A percentile compares a stretch with the other conserved stretches of the same genome.
These are phyloP conservation scores for Delphinella strobiligena DNA, from an alignment of 2,329 filamentous ascomycete genomes.

Conservation along the genomic window DNA sequence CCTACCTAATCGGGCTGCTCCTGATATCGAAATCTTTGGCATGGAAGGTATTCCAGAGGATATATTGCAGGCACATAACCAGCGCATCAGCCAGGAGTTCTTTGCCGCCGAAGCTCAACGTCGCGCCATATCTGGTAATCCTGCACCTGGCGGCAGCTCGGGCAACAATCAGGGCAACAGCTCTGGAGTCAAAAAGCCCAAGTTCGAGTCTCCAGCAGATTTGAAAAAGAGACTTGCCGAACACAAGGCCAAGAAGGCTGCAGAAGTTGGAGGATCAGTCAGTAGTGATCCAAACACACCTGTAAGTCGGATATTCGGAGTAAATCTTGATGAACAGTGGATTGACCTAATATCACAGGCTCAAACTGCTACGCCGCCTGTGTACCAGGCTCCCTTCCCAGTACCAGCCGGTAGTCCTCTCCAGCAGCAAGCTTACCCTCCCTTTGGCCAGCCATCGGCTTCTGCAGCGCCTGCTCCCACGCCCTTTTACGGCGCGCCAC, in stretches of 20 bases:
- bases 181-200: slow-evolving; percentile 47
- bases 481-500: slow-evolving; percentile 1
- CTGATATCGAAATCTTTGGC: slow-evolving; percentile 93
- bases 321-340: background rate
- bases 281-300: slow-evolving; percentile 7
- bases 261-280: slow-evolving; percentile 1
- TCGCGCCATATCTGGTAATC: slow-evolving; percentile 71
- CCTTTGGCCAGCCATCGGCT: slow-evolving; percentile 25
- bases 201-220: slow-evolving; percentile 64
- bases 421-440: slow-evolving; percentile 16
- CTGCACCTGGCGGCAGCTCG: slow-evolving; percentile 46
- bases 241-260: slow-evolving; percentile 56
- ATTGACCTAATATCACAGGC: slow-evolving; percentile 4
- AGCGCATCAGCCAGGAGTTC: slow-evolving; percentile 73
- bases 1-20: slow-evolving; percentile 68
- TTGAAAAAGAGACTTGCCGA: slow-evolving; percentile 70
- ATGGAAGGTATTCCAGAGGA: slow-evolving; percentile 95
- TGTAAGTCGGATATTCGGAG: slow-evolving; percentile 6
- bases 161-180: slow-evolving; percentile 24
- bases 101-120: slow-evolving; percentile 78
- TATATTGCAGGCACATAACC: slow-evolving; percentile 68
- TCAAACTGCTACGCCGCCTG: slow-evolving; percentile 7
- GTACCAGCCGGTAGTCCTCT: slow-evolving; percentile 2
- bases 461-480: background rate
- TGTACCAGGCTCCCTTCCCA: slow-evolving; percentile 4